Conservation (phyloP, 345 rosid genomes). For the Corchorus capsularis region DNA sequence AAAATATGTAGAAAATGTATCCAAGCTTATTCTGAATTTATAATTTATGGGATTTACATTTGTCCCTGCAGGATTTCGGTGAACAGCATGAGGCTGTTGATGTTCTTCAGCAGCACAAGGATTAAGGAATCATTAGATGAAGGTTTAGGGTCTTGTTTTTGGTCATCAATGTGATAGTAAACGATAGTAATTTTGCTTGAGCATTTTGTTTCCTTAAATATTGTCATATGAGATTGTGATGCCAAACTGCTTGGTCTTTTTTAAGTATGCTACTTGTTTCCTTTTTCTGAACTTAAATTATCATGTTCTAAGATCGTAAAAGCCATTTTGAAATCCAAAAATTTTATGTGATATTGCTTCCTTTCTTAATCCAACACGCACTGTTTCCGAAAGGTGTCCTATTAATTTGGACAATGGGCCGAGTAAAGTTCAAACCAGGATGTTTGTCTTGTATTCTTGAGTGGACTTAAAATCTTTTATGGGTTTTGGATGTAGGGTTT, state of each 20-base stretch:
- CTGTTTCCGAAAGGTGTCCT: too few species aligned
- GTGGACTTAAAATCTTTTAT: background rate
- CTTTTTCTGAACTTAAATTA: background rate
- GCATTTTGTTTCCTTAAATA: background rate
- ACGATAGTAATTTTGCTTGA: background rate
- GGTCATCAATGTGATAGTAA: background rate
- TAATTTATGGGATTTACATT: background rate
- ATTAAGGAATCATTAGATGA: background rate
- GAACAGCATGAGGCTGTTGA: conserved; percentile 13
- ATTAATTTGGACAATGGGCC: background rate
- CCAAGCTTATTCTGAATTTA: background rate
- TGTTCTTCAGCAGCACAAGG: conserved; percentile 9
- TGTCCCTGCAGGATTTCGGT: conserved; percentile 8
- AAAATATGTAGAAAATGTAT: background rate
- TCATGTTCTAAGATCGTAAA: background rate
- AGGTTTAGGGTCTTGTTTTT: background rate
- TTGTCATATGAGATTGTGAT: background rate
- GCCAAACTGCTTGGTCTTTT: background rate
- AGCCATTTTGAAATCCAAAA: conserved; percentile 8
- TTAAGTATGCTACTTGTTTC: background rate
- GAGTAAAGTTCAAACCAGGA: background rate
- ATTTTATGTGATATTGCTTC: background rate
- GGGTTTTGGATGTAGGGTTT: background rate
- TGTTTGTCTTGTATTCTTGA: background rate
- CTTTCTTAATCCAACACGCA: too few species aligned